Evolutionary conservation across 331 rosid species (phyloP).

Genomic region (Prunus yedoensis): DNA sequence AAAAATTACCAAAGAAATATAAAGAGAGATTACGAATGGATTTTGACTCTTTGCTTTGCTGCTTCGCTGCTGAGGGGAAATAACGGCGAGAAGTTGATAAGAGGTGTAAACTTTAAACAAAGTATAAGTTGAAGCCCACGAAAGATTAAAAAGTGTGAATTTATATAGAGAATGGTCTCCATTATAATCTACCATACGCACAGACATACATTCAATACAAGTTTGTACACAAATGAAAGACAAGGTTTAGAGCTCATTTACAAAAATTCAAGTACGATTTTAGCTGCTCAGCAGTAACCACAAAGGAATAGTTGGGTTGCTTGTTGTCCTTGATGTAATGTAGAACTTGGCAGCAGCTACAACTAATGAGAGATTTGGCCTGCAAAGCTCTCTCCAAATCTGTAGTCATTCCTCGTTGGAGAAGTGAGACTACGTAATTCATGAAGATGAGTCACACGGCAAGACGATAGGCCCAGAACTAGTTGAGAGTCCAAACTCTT

Average conservation of each 20-base stretch:
- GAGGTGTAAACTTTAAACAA: too few relatives aligned
- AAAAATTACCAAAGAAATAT: too few relatives aligned
- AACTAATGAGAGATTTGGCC: neutral
- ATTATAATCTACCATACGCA: too few relatives aligned
- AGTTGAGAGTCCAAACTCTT: slow-evolving; percentile 20
- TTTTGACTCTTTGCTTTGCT: too few relatives aligned
- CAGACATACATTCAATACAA: too few relatives aligned
- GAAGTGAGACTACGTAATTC: neutral
- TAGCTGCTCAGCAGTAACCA: neutral
- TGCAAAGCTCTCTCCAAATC: slow-evolving; percentile 7
- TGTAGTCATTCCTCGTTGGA: neutral
- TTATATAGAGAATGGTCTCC: too few relatives aligned
- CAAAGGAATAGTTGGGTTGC: neutral
- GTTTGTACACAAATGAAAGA: too few relatives aligned
- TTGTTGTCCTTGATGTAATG: neutral
- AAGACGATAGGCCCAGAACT: neutral
- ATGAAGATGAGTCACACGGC: neutral
- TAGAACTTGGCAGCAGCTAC: neutral
- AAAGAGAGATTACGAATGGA: too few relatives aligned
- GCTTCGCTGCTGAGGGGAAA: too few relatives aligned
- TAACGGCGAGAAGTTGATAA: too few relatives aligned
- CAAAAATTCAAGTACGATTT: neutral
- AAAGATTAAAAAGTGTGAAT: too few relatives aligned
- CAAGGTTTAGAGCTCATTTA: neutral
- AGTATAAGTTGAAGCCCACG: too few relatives aligned